Evolutionary conservation across 495 filamentous ascomycete species (phyloP).

Genomic region (Rhypophila decipiens): DNA sequence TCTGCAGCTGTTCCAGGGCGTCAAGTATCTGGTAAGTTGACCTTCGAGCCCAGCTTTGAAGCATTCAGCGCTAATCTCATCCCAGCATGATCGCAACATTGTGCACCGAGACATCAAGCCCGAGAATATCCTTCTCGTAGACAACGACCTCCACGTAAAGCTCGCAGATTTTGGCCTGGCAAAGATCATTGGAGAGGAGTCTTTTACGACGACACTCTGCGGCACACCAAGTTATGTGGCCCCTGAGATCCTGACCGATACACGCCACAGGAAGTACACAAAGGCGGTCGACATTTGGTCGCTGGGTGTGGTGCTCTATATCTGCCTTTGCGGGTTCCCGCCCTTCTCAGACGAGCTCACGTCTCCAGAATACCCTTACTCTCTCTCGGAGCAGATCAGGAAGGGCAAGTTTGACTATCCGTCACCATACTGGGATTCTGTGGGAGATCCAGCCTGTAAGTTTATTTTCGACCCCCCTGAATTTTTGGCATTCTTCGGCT

Average conservation of each 20-base stretch:
- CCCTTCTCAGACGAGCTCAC: constrained; percentile 93
- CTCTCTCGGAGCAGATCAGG: constrained; percentile 84
- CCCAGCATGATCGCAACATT: constrained; percentile 91
- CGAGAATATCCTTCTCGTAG: constrained; percentile 88
- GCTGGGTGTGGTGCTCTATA: constrained; percentile 96
- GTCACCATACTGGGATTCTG: constrained; percentile 93
- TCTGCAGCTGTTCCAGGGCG: constrained; percentile 81
- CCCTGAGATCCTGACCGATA: constrained; percentile 84
- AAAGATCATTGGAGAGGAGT: constrained; percentile 98
- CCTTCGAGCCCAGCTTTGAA: background rate
- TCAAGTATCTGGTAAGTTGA: constrained; percentile 81
- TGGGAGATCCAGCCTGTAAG: constrained; percentile 72
- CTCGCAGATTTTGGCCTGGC: constrained; percentile 95
- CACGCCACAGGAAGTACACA: constrained; percentile 75
- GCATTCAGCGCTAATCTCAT: constrained; percentile 34
- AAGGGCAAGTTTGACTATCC: constrained; percentile 88
- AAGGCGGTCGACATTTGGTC: constrained; percentile 97
- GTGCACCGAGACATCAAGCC: constrained; percentile 99
- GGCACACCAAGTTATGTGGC: constrained; percentile 96
- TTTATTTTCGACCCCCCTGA: background rate
- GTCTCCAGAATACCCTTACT: constrained; percentile 74
- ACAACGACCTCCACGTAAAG: constrained; percentile 81
- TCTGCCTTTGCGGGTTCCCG: constrained; percentile 95
- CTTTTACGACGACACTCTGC: constrained; percentile 95
- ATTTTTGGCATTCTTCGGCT: constrained; percentile 5